A percentile compares a stretch with the other conserved stretches of the same genome.
These are phyloP conservation scores for Achaetomiella virescens DNA, from an alignment of 495 filamentous ascomycete species.

Conservation along the genomic window DNA sequence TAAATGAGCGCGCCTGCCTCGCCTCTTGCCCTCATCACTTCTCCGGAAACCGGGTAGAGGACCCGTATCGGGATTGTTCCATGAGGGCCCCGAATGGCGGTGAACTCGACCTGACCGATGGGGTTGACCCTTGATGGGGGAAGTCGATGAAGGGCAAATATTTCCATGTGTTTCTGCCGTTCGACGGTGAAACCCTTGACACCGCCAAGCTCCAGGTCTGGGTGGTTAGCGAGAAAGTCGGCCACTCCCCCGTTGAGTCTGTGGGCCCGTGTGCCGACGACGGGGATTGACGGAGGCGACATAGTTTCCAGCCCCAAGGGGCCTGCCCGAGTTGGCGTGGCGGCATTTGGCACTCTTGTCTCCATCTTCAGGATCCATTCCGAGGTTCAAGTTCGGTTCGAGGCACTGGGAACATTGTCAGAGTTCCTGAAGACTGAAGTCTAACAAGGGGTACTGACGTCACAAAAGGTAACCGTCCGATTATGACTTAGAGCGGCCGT, in stretches of 20 bases:
- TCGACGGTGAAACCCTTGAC: slow-evolving; percentile 25
- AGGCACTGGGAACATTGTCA: too few relatives aligned
- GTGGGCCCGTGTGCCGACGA: slow-evolving; percentile 6
- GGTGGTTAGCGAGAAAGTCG: slow-evolving; percentile 12
- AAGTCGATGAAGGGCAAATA: slow-evolving; percentile 29
- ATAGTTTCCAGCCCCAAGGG: too few relatives aligned
- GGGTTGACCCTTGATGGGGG: slow-evolving; percentile 14
- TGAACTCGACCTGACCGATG: slow-evolving; percentile 30
- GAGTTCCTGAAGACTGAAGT: too few relatives aligned
- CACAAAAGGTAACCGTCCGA: too few relatives aligned
- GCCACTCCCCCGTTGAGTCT: slow-evolving; percentile 4
- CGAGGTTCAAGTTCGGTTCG: too few relatives aligned
- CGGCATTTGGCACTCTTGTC: too few relatives aligned
- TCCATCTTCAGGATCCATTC: too few relatives aligned
- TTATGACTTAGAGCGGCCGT: too few relatives aligned
- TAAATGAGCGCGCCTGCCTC: slow-evolving; percentile 28
- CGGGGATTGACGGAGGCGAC: too few relatives aligned
- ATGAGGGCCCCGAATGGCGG: slow-evolving; percentile 32
- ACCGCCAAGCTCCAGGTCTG: slow-evolving; percentile 21
- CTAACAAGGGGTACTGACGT: too few relatives aligned
- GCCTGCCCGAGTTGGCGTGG: too few relatives aligned
- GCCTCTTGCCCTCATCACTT: slow-evolving; percentile 2
- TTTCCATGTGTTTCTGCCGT: slow-evolving; percentile 25
- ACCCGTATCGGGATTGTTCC: slow-evolving; percentile 32
- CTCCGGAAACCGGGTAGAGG: slow-evolving; percentile 23